phyloP scores from a whole-genome alignment of 1,284 basidiomycete species.

The Sphaerobolus stellatus region DNA sequence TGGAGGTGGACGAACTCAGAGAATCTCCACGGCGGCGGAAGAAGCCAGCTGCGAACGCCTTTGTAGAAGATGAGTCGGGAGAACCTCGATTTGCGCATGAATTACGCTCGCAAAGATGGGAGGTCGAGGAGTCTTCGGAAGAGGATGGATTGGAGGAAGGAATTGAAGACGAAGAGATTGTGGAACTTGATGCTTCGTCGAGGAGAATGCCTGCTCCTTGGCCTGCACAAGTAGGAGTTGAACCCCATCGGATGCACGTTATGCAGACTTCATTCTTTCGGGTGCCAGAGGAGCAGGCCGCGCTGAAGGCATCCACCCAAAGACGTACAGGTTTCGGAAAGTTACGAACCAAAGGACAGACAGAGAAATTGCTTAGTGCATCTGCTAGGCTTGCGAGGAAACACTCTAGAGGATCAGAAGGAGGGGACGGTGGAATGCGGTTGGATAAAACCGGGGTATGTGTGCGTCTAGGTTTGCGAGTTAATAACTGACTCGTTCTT shows the following conservation, averaged over 20 bases:
- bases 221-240: slow-evolving; percentile 69
- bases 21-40: slow-evolving; percentile 23
- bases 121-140: slow-evolving; percentile 10
- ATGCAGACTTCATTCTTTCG: slow-evolving; percentile 90
- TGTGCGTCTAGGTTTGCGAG: slow-evolving; percentile 6
- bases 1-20: slow-evolving; percentile 48
- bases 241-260: slow-evolving; percentile 82
- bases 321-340: background rate
- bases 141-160: slow-evolving; percentile 18
- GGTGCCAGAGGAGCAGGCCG: slow-evolving; percentile 38
- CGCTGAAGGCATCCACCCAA: slow-evolving; percentile 14
- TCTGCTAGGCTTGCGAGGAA: slow-evolving; percentile 38
- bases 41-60: slow-evolving; percentile 36
- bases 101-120: slow-evolving; percentile 28
- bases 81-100: slow-evolving; percentile 49
- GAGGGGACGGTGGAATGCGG: slow-evolving; percentile 55
- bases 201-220: slow-evolving; percentile 41
- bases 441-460: slow-evolving; percentile 63
- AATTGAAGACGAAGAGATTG: slow-evolving; percentile 1
- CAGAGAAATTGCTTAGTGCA: slow-evolving; percentile 3
- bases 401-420: slow-evolving; percentile 73
- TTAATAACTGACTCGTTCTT: slow-evolving; percentile 14
- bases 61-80: slow-evolving; percentile 51
- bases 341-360: slow-evolving; percentile 1
- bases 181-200: slow-evolving; percentile 26